Base-by-base conservation (phyloP, 2,329 filamentous ascomycete genomes). In the Colletotrichum destructivum region DNA sequence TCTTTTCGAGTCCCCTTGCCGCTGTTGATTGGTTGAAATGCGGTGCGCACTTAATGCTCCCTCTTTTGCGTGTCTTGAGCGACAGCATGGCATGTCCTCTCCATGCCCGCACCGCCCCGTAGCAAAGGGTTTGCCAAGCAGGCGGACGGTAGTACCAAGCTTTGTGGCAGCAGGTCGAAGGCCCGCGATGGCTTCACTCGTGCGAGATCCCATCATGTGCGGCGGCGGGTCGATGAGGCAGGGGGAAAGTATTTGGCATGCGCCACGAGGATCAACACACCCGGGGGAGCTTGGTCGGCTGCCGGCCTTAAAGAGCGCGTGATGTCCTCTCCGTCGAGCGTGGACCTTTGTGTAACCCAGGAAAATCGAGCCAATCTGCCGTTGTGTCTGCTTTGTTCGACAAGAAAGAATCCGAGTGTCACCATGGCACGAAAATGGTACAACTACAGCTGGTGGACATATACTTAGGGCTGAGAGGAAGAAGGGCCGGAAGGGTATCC, bases 91-190 rank as follows among this genome's bases (percentile, higher is more conserved):
- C 8, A 38, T 57, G 16, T 51, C 16, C 16, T 57, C 15, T 12
- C n/a, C 16, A 8, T 35, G n/a, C 6, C 18, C 13, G 31, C n/a
- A 12, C 18, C 3, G 52, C 44, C 35, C 2, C 11, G 15, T 38
- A 40, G 51, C 47, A 46, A 40, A 38, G 35, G 11, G 42, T 52
- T 49, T 44, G 59, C 59, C 65, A 63, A 71, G 59, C 23, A 26
- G 35, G 15, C 38, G 23, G 47, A 21, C 15, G 52, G 35, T 11
- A n/a, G 54, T 71, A 72, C 70, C 66, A 72, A 72, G 70, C 66
- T 71, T 72, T 71, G 66, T 71, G 70, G 66, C 70, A 66, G 49
- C 35, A 13, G 21, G 15, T 15, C 18, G n/a, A 18, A 46, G 49
- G 13, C 40, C 26, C 21, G 11, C 12, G 49, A 42, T 40, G 52